Evolutionary conservation across 139 green algal genomes (phyloP).

Genomic region (Deuterostichococcus epilithicus): DNA sequence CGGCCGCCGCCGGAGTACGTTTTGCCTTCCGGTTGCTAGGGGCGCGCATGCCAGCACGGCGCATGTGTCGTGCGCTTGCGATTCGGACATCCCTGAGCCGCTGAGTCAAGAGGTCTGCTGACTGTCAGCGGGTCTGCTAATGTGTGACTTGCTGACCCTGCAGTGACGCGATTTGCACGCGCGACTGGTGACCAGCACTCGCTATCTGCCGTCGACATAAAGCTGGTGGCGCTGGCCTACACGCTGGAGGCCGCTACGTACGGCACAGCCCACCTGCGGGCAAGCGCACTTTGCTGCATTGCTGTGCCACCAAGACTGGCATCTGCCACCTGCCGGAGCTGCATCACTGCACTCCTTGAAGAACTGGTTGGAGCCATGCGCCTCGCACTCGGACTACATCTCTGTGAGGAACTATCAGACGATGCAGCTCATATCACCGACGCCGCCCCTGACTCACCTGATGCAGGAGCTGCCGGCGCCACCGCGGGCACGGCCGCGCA

Average conservation of each 20-base stretch:
- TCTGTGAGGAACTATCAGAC: too few species aligned
- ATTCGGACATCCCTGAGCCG: too few species aligned
- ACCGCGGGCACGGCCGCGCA: neutral
- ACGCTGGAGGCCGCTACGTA: conserved; percentile 73
- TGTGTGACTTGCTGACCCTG: neutral
- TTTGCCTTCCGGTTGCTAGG: neutral
- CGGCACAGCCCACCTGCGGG: conserved; percentile 51
- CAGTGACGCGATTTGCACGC: conserved; percentile 82
- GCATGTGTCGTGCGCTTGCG: too few species aligned
- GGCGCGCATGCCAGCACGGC: too few species aligned
- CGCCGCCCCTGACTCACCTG: neutral
- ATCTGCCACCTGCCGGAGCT: conserved; percentile 9
- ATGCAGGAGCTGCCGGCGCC: neutral
- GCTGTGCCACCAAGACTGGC: too few species aligned
- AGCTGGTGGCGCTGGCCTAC: conserved; percentile 79
- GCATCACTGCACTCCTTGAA: neutral
- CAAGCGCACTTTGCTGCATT: conserved; percentile 27
- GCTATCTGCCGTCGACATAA: conserved; percentile 76
- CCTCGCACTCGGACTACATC: too few species aligned
- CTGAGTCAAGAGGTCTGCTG: too few species aligned
- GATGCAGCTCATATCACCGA: conserved; percentile 31
- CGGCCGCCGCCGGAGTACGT: too few species aligned
- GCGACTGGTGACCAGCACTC: conserved; percentile 82
- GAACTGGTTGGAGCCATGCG: too few species aligned
- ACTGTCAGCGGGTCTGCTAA: too few species aligned